These are phyloP conservation scores for Debaryomyces fabryi DNA, from an alignment of 1,139 yeast species.

Conservation along the genomic window DNA sequence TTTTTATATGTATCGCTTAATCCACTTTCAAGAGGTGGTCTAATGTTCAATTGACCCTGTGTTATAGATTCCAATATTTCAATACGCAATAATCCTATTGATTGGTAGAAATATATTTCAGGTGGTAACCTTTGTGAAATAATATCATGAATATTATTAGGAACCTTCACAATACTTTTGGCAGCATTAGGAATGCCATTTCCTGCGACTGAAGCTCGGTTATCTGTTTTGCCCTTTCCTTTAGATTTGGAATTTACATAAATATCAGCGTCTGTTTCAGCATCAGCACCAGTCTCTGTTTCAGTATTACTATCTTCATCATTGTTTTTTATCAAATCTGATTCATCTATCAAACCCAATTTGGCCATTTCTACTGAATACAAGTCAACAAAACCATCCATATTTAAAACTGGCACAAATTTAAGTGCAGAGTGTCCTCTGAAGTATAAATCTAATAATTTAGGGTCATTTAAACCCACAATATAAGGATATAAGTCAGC, in stretches of 20 bases:
- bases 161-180: conserved; percentile 43
- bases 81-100: conserved; percentile 73
- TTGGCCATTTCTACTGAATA: conserved; percentile 44
- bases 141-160: conserved; percentile 80
- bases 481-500: conserved; percentile 41
- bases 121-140: conserved; percentile 87
- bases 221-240: conserved; percentile 2
- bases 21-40: conserved; percentile 74
- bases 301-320: conserved; percentile 13
- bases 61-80: conserved; percentile 69
- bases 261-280: conserved; percentile 4
- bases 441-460: conserved; percentile 38
- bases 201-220: neutral
- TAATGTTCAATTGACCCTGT: conserved; percentile 63
- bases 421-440: conserved; percentile 46
- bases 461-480: conserved; percentile 40
- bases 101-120: conserved; percentile 79
- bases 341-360: conserved; percentile 29
- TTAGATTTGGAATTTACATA: conserved; percentile 6
- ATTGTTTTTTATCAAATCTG: conserved; percentile 20
- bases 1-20: conserved; percentile 58
- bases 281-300: conserved; percentile 5
- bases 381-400: conserved; percentile 70
- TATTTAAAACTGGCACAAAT: conserved; percentile 68
- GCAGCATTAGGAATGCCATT: conserved; percentile 3